Conservation (phyloP, 345 rosid species). For the Eucalyptus caleyi region DNA sequence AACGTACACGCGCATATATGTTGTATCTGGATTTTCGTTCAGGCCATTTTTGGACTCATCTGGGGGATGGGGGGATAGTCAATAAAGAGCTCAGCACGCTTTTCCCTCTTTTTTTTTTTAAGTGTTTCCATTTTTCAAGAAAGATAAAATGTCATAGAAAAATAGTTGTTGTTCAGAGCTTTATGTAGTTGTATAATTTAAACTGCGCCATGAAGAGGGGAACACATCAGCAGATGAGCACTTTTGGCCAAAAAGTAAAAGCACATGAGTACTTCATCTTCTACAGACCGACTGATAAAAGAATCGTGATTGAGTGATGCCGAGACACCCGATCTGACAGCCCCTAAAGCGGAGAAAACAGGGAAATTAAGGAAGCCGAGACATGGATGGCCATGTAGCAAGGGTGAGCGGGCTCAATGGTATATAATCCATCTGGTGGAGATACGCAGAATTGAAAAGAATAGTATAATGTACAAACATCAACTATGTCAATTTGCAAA, state of each 20-base stretch:
- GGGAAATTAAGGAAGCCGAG: neutral
- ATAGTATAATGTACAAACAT: neutral
- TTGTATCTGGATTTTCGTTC: neutral
- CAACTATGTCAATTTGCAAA: neutral
- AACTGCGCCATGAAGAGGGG: neutral
- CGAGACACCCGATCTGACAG: neutral
- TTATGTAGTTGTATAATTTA: neutral
- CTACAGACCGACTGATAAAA: neutral
- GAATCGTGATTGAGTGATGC: neutral
- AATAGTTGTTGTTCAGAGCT: neutral
- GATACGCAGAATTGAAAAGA: neutral
- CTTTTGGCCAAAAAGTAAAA: neutral
- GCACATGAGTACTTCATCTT: neutral
- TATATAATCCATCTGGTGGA: neutral
- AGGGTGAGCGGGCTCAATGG: neutral
- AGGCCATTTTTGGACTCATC: neutral
- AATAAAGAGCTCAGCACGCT: neutral
- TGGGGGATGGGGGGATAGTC: neutral
- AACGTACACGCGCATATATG: neutral
- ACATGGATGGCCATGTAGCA: neutral
- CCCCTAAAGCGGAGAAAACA: neutral
- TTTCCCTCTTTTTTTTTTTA: neutral
- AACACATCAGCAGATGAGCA: neutral
- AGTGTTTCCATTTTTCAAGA: neutral
- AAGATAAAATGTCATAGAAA: neutral